phyloP scores from a whole-genome alignment of 768 basidiomycete species.

The Boletus pseudo-olivaceus region DNA sequence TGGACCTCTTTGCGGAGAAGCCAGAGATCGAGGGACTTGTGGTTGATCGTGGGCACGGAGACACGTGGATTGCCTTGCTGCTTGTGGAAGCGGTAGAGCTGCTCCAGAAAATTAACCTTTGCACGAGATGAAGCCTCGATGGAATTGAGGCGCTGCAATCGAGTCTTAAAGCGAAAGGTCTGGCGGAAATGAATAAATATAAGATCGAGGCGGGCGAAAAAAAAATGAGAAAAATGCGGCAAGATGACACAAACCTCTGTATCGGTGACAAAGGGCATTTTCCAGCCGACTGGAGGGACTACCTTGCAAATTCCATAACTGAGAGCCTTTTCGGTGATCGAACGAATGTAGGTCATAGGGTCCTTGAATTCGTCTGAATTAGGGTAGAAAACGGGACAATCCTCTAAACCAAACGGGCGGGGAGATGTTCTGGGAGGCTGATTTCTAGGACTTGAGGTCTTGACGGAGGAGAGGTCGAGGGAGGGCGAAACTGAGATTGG shows the following conservation, averaged over 20 bases:
- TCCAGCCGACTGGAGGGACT: conserved; percentile 89
- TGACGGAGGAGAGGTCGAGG: conserved; percentile 69
- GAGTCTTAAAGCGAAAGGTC: conserved; percentile 94
- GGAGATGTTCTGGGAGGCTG: conserved; percentile 35
- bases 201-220: conserved; percentile 16
- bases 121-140: conserved; percentile 97
- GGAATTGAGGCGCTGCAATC: conserved; percentile 90
- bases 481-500: conserved; percentile 61
- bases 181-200: conserved; percentile 26
- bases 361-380: conserved; percentile 89
- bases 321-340: conserved; percentile 67
- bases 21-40: conserved; percentile 92
- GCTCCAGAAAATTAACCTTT: conserved; percentile 95
- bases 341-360: conserved; percentile 89
- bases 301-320: conserved; percentile 94
- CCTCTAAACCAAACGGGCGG: conserved; percentile 83
- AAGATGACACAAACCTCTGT: conserved; percentile 66
- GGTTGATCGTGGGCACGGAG: conserved; percentile 90
- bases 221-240: conserved; percentile 25
- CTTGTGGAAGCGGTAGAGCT: conserved; percentile 93
- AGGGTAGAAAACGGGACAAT: conserved; percentile 89
- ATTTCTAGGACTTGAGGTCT: conserved; percentile 55
- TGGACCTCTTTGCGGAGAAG: conserved; percentile 88
- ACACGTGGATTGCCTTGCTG: conserved; percentile 91
- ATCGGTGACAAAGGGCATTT: conserved; percentile 93